A percentile compares a stretch with the other conserved stretches of the same genome.
phyloP scores from a whole-genome alignment of 225 moss, liverwort and hornwort species.

The Straminergon stramineum region DNA sequence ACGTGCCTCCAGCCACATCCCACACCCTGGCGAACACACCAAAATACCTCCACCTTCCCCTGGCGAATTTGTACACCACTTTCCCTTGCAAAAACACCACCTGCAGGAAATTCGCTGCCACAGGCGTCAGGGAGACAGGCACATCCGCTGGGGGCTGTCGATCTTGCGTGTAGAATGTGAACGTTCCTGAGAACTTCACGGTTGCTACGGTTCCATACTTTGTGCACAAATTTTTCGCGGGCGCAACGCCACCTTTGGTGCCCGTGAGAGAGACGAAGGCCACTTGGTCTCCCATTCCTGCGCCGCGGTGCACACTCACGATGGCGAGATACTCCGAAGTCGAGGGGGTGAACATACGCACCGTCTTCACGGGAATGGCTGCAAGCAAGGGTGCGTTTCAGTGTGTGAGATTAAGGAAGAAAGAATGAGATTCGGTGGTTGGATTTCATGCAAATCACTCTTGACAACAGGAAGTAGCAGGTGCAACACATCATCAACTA shows the following conservation, averaged over 20 bases:
- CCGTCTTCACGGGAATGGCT: not conserved
- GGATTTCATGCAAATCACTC: not conserved
- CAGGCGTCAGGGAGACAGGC: not conserved
- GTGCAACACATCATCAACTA: not conserved
- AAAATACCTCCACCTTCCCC: not conserved
- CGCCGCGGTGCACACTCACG: not conserved
- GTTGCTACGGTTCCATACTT: not conserved
- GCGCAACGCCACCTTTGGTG: conserved; percentile 4
- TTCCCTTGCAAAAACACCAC: conserved; percentile 16
- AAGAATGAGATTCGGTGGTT: not conserved
- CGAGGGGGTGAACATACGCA: conserved; percentile 13
- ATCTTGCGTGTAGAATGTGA: conserved; percentile 31
- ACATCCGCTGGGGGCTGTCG: conserved; percentile 1
- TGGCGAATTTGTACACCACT: conserved; percentile 2
- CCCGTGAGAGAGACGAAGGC: conserved; percentile 6
- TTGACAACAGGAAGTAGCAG: not conserved
- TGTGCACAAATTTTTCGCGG: not conserved
- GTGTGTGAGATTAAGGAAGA: not conserved
- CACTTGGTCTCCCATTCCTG: conserved; percentile 9
- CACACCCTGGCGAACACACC: conserved; percentile 7
- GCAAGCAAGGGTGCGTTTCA: not conserved
- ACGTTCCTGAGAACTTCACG: conserved; percentile 10
- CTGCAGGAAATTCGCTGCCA: not conserved
- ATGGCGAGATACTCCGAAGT: conserved; percentile 14
- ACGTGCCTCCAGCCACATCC: conserved; percentile 17